Evolutionary conservation across 495 filamentous ascomycete genomes (phyloP).

Genomic region (Podospora bellae-mahoneyi): DNA sequence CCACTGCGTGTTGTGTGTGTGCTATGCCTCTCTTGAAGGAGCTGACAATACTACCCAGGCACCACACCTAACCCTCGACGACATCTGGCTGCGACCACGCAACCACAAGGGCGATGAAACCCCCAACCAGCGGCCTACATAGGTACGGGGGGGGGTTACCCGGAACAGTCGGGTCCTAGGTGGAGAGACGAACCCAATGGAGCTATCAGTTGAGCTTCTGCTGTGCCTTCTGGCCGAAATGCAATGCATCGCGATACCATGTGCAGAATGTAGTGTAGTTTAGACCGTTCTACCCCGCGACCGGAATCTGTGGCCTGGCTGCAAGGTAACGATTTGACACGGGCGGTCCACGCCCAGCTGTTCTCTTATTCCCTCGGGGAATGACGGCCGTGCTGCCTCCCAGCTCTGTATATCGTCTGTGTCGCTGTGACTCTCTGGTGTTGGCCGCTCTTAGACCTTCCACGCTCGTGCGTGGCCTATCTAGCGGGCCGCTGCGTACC

Average conservation of each 20-base stretch:
- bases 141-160: slow-evolving; percentile 17
- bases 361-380: not conserved
- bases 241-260: slow-evolving; percentile 17
- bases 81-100: not conserved
- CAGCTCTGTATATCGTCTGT: slow-evolving; percentile 1
- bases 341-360: slow-evolving; percentile 17
- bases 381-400: slow-evolving; percentile 4
- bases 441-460: slow-evolving; percentile 2
- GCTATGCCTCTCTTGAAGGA: not conserved
- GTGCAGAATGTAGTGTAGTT: not conserved
- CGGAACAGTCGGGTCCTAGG: slow-evolving; percentile 10
- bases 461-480: not conserved
- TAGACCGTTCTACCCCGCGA: slow-evolving; percentile 10
- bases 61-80: slow-evolving; percentile 14
- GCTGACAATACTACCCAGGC: not conserved
- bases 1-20: not conserved
- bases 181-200: slow-evolving; percentile 6
- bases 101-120: slow-evolving; percentile 18
- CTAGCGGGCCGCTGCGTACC: slow-evolving; percentile 11
- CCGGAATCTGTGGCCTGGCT: slow-evolving; percentile 18
- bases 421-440: not conserved
- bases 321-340: slow-evolving; percentile 18
- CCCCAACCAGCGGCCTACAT: slow-evolving; percentile 7
- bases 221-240: slow-evolving; percentile 8
- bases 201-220: slow-evolving; percentile 1